Base-by-base conservation (phyloP, 768 basidiomycete genomes). In the Suillus americanus region DNA sequence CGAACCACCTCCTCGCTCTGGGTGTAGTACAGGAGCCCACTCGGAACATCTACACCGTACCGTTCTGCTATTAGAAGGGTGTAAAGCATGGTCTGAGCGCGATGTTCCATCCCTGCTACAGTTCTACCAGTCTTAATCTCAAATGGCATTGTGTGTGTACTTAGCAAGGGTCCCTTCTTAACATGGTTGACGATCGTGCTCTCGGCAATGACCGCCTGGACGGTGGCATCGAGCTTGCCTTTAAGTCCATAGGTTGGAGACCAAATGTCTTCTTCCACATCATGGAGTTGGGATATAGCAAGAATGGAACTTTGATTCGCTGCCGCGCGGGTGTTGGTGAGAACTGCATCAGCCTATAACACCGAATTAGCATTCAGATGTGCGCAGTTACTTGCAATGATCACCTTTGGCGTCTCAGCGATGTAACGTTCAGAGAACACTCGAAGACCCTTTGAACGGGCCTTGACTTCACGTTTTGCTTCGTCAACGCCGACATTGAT, bases 41-140 rank as follows among this genome's bases (percentile, higher is more conserved):
- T 86, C 1, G 87, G 83, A 10, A 97, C 87, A 25, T 90, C 85
- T 6, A 86, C 84, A 6, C 89, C 93, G 71, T 98, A 98, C n/a
- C 97, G 86, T 73, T 99, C 96, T 45, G 87, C 86, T 69, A 95
- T 87, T 1, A 99, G 82, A 5, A 99, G 80, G 1, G 95, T 97
- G 74, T 99, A 99, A 4, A 99, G 79, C 89, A 98, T 95, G 1
- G 97, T 99, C 77, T 99, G 97, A 0, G 97, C 97, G 43, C 97
- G 90, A 75, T 99, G 97, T 68, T 97, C 95, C 86, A 95, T 88
- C 2, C 85, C 84, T 0, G 87, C 89, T 9, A 85, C 79, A 0
- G 89, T 79, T 37, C 91, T 84, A 2, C 97, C 97, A 0, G 97
- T 99, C 78, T 99, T 99, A 78, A 99, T 94, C 75, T 99, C 97